Evolutionary conservation across 148 eudicot genomes (phyloP), one percentile per base, ranked within the genome.

Genomic region (Gaultheria prostrata): DNA sequence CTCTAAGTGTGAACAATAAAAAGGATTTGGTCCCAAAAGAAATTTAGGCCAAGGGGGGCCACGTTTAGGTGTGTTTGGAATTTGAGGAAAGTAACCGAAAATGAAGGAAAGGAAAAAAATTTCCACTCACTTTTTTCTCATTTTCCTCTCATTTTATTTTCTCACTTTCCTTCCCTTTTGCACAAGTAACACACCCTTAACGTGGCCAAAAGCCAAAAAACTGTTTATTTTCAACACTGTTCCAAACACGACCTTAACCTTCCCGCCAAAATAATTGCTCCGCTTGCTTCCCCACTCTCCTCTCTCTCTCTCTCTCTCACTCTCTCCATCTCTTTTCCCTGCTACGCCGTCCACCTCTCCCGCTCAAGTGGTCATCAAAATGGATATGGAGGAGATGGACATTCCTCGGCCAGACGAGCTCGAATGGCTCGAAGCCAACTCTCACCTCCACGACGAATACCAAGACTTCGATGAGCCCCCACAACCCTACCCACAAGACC

Each of bases 371-470:
- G 6, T 39, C 72, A 1, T 26, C 2, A 10, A 80, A 8, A 46
- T 24, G 75, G 77, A 50, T 17, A 63, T 63, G 61, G 87, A 83
- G 79, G 87, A 78, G 33, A 91, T 91, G 91, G 92, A 95, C 32
- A 84, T 90, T 81, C 97, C 97, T 30, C 92, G 87, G 54, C 49
- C 90, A 3, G 97, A 93, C 21, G 98, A 95, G 92, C 97, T 96
- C 71, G 87, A 93, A 78, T 96, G 94, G 98, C 92, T 96, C 32
- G 98, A 95, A 89, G 87, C 96, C 79, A 90, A 92, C 86, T 84
- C 93, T 15, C 76, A 90, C 63, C 77, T 83, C 73, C 85, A 87
- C 82, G 89, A 92, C 10, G 85, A 92, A 6, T 86, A 86, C 33
- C 85, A 76, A 33, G 91, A 88, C 49, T 77, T 84, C 43, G 63